phyloP scores from a whole-genome alignment of 2,329 filamentous ascomycete species.

The Chlorencoelia australis region DNA sequence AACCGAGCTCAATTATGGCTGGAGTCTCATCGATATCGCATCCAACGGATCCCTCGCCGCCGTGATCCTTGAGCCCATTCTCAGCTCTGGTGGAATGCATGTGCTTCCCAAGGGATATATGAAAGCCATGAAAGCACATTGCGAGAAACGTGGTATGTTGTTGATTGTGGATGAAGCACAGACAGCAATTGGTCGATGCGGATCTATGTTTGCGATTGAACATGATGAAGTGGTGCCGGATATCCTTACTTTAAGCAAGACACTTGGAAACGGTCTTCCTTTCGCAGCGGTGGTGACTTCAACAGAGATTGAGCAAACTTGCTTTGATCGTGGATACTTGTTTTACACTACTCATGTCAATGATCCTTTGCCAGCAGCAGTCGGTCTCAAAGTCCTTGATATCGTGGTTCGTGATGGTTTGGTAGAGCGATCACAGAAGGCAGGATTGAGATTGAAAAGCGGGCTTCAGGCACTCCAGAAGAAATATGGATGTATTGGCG shows the following conservation, averaged over 20 bases:
- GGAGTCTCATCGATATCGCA: conserved; percentile 48
- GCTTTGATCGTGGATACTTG: conserved; percentile 39
- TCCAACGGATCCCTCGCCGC: conserved; percentile 53
- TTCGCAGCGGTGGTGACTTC: conserved; percentile 48
- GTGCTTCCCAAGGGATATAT: conserved; percentile 50
- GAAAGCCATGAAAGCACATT: conserved; percentile 42
- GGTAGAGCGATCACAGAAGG: conserved; percentile 33
- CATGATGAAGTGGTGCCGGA: conserved; percentile 45
- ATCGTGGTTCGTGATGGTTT: conserved; percentile 48
- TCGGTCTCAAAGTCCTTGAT: conserved; percentile 51
- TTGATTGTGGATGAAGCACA: conserved; percentile 52
- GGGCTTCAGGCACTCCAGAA: conserved; percentile 36
- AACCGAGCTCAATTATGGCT: conserved; percentile 52
- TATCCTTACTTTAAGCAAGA: conserved; percentile 51
- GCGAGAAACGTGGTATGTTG: conserved; percentile 44
- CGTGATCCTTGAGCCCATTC: conserved; percentile 45
- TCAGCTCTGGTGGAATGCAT: conserved; percentile 42
- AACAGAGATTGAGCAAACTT: conserved; percentile 39
- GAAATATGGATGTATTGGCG: conserved; percentile 50
- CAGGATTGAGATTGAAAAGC: conserved; percentile 40
- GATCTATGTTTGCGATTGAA: conserved; percentile 49
- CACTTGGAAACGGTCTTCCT: conserved; percentile 49
- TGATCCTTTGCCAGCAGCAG: conserved; percentile 48
- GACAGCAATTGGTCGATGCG: conserved; percentile 45
- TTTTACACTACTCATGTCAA: conserved; percentile 55